Percentiles rank a stretch among this genome's conserved stretches.
phyloP scores from a whole-genome alignment of 2,329 filamentous ascomycete genomes.

The Fusarium chuoi region DNA sequence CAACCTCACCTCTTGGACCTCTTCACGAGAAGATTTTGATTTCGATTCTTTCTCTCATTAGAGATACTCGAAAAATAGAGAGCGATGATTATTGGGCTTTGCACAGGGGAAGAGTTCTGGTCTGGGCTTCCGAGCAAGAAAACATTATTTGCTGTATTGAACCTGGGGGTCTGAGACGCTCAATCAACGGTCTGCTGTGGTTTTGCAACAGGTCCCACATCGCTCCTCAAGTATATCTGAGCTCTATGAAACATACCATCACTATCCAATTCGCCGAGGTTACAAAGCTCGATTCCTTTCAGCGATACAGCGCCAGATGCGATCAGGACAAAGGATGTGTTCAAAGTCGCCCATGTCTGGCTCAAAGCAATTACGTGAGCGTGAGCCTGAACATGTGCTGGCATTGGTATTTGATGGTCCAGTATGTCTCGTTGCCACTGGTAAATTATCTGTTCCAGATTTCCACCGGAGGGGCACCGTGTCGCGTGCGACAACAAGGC shows the following conservation, averaged over 20 bases:
- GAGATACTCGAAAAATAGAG: fast-evolving
- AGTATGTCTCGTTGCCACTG: too few species aligned
- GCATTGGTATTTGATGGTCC: background rate
- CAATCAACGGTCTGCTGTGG: background rate
- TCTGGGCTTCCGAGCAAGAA: background rate
- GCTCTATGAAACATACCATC: fast-evolving
- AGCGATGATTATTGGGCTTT: too few species aligned
- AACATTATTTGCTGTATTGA: background rate
- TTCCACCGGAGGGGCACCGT: too few species aligned
- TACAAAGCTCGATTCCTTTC: background rate
- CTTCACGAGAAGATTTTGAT: fast-evolving
- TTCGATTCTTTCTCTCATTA: fast-evolving
- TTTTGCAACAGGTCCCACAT: background rate
- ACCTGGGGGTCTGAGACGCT: background rate
- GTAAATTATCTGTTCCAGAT: too few species aligned
- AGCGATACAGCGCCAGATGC: background rate
- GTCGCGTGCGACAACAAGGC: background rate
- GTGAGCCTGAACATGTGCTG: background rate
- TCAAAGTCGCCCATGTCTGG: background rate
- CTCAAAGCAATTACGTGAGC: background rate
- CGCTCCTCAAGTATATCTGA: fast-evolving
- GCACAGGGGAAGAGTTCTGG: background rate
- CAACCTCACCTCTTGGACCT: background rate
- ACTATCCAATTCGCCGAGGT: background rate
- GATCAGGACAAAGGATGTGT: background rate